Base-by-base conservation (phyloP, 108 stramenopile genomes). In the Stephanodiscus minutulus region DNA sequence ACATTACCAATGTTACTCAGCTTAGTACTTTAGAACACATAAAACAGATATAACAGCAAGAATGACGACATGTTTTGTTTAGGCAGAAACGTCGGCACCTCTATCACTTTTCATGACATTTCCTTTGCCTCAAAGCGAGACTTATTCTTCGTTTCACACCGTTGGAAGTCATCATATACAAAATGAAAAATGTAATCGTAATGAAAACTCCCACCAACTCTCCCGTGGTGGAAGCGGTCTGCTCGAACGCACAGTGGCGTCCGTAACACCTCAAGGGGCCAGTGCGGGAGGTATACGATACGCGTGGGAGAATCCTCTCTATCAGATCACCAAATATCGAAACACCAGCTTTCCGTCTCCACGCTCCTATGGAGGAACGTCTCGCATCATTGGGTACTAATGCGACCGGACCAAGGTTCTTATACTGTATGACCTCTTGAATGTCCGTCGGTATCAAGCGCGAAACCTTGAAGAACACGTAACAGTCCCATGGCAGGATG, bases 401-500 rank as follows among this genome's bases (percentile, higher is more conserved):
- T n/a, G 64, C 53, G 27, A 73, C 64, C 20, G 72, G 63, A 15
- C 72, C 77, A 20, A 72, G 46, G 54, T 73, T 54, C 35, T 68
- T 50, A 28, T 80, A 80, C 0, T 64, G 54, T 72, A 80, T 73
- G 10, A 48, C 12, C 1, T 73, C 55, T 36, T 80, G 79, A 43
- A 80, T 73, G 59, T 80, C 79, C 11, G 41, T 36, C 1, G 79
- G 72, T 33, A 73, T 58, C 62, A 80, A 62, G 18, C 79, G 49
- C 20, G 79, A 73, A 17, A 80, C 79, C 68, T 80, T 80, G 66
- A 80, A 80, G 44, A 80, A 80, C 24, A 80, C 68, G 44, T 70
- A 80, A 54, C 55, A 73, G 21, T 73, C 79, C 79, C 79, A 80
- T n/a, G 79, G 79, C 43, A 80, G 49, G 21, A 80, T 80, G 49